Evolutionary conservation across 2,329 filamentous ascomycete species (phyloP), one percentile per base, ranked within the genome.

Genomic region (Aspergillus bombycis): DNA sequence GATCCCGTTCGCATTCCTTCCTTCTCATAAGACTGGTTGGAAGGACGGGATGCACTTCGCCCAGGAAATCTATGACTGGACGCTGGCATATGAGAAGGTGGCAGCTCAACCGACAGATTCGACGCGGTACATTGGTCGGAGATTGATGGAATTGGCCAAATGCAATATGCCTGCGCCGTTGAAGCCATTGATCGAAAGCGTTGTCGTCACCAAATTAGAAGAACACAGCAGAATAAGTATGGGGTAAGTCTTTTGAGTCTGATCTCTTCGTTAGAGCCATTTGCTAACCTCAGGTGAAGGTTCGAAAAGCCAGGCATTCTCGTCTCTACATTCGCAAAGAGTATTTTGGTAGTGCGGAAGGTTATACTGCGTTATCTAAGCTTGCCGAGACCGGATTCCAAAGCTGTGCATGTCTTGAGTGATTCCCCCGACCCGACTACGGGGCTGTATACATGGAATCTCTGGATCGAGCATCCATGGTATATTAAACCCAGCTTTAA

Each of bases 1-100:
- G 0, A 90, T 91, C 55, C 64, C 70, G 1, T 75, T 68, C 55
- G 63, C 58, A 0, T 55, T 62, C 5, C 64, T 76, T 8, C 68
- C 68, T 2, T 72, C 70, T 28, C 30, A 36, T 48, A 57, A 68
- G 45, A 36, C 52, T 23, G 73, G 71, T 4, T 74, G 67, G 65
- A 58, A 55, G 19, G 67, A 75, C 57, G 74, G 74, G 9, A 52
- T 70, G 4, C 72, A 76, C 65, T 75, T 64, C 53, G 59, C 56
- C 2, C 11, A 38, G 14, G 59, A 64, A n/a, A 12, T 64, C 6
- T 58, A n/a, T 16, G 58, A 64, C 10, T 64, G 62, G 56, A 64
- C 62, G 3, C 4, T 62, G 55, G 54, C 5, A 26, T 64, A 64
- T 43, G 62, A 64, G 46, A 58, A 43, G 16, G 21, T 9, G 0